phyloP scores from a whole-genome alignment of 1,284 basidiomycete genomes.

The Melampsora larici-populina region DNA sequence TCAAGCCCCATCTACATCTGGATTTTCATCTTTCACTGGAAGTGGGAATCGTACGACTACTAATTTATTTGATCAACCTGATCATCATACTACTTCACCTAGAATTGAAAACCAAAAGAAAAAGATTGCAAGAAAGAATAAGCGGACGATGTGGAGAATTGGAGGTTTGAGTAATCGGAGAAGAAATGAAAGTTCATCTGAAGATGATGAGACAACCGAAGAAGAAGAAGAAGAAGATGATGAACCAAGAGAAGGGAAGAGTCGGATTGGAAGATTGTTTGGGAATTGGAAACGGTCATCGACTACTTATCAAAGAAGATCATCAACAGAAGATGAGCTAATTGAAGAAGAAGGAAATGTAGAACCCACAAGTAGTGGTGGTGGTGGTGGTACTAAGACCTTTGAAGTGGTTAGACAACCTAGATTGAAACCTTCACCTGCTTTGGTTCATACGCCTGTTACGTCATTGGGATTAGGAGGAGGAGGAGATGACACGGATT shows the following conservation, averaged over 20 bases:
- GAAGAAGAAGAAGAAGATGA: conserved; percentile 12
- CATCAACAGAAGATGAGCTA: neutral
- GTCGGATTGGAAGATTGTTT: neutral
- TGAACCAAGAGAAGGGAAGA: neutral
- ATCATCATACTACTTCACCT: neutral
- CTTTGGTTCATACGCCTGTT: too few relatives aligned
- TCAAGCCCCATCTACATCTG: neutral
- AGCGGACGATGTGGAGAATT: neutral
- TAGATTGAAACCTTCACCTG: conserved; percentile 16
- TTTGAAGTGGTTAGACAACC: conserved; percentile 49
- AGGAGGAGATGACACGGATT: too few relatives aligned
- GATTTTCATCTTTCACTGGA: neutral
- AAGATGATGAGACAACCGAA: conserved; percentile 2
- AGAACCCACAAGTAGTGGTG: too few relatives aligned
- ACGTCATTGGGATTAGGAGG: too few relatives aligned
- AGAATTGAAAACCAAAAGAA: neutral
- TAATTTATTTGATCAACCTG: conserved; percentile 24
- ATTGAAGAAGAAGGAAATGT: neutral
- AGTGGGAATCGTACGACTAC: conserved; percentile 22
- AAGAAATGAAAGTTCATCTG: neutral
- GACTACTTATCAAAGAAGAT: neutral
- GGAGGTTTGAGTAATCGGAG: neutral
- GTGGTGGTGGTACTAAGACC: conserved; percentile 45
- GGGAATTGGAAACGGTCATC: neutral
- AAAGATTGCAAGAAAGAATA: neutral